Evolutionary conservation across 2,329 filamentous ascomycete genomes (phyloP), one percentile per base, ranked within the genome.

Genomic region (Ampelomyces quisqualis): DNA sequence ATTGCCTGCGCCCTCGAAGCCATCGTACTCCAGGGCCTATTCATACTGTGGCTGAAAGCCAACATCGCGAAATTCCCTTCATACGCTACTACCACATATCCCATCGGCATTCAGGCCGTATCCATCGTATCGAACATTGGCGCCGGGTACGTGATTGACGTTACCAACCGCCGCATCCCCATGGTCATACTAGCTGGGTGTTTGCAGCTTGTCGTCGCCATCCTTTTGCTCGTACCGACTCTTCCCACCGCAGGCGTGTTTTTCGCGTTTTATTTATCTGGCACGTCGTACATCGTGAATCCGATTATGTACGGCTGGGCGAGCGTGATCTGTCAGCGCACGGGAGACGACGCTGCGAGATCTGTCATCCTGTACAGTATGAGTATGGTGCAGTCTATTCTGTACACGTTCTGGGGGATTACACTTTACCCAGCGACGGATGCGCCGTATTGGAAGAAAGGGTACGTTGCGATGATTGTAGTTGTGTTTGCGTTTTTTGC

Each of bases 11-110:
- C 63, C 10, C 57, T 70, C 4, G 68, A 71, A 38, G 68, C 64
- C 2, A 68, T 58, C 18, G 56, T 58, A 13, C 15, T 60, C 3
- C 56, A 60, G 22, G 56, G 56, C 0, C 53, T 60, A 5, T 60
- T 60, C 27, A 34, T 60, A 2, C 45, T 60, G 5, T 60, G 55
- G 55, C 52, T 60, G 46, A 60, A 57, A 29, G 47, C 51, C 13
- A 35, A 59, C 21, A 43, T 48, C 7, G 32, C 30, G 9, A 32
- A 49, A 11, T 58, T 59, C 31, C 55, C 69, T 0, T 67, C 78
- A 0, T 34, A 70, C 0, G 75, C 81, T 48, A 70, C 76, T 8
- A 82, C 81, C 53, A 76, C 79, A 49, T 81, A 80, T 34, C 78
- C 78, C 0, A 75, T 78, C 0, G 78, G 77, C 2, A 74, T 82